Conservation (phyloP, 768 basidiomycete species). For the Coprinellus micaceus region DNA sequence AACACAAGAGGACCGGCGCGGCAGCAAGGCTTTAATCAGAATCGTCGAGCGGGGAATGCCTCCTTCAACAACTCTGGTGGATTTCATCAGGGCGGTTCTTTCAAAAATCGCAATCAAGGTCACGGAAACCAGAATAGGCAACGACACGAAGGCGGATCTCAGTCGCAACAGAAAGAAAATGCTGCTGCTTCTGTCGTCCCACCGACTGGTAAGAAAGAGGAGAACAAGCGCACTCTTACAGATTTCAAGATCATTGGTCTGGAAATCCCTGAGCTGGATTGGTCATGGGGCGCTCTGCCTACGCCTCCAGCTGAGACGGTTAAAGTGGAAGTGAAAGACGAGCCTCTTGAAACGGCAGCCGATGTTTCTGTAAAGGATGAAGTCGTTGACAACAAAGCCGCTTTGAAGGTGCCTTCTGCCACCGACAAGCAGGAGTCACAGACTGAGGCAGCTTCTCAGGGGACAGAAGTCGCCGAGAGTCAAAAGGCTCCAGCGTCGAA, state of each 20-base stretch:
- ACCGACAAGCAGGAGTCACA: conserved; percentile 18
- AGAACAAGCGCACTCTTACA: conserved; percentile 87
- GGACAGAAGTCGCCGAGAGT: conserved; percentile 17
- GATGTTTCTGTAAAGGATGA: conserved; percentile 33
- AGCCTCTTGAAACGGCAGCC: conserved; percentile 17
- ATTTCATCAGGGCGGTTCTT: conserved; percentile 42
- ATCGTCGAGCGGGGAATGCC: conserved; percentile 56
- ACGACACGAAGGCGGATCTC: conserved; percentile 42
- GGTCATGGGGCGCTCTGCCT: conserved; percentile 80
- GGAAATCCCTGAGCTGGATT: conserved; percentile 75
- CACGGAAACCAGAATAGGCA: conserved; percentile 35
- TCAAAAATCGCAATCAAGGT: conserved; percentile 63
- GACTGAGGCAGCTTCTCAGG: conserved; percentile 22
- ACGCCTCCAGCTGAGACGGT: conserved; percentile 11
- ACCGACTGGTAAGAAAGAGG: conserved; percentile 72
- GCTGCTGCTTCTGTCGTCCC: conserved; percentile 40
- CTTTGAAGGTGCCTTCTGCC: conserved; percentile 16
- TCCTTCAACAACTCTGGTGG: conserved; percentile 51
- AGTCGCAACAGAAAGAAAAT: conserved; percentile 47
- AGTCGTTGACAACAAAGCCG: conserved; percentile 25
- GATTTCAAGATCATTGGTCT: conserved; percentile 97
- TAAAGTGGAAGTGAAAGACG: conserved; percentile 14
- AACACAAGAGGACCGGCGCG: conserved; percentile 46
- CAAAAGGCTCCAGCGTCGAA: conserved; percentile 17
- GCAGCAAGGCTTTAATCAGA: conserved; percentile 58